Percentiles rank a stretch among this genome's conserved stretches.
These are phyloP conservation scores for Rhynchospora tenuis DNA, from an alignment of 176 grass and related monocot species.

Conservation along the genomic window DNA sequence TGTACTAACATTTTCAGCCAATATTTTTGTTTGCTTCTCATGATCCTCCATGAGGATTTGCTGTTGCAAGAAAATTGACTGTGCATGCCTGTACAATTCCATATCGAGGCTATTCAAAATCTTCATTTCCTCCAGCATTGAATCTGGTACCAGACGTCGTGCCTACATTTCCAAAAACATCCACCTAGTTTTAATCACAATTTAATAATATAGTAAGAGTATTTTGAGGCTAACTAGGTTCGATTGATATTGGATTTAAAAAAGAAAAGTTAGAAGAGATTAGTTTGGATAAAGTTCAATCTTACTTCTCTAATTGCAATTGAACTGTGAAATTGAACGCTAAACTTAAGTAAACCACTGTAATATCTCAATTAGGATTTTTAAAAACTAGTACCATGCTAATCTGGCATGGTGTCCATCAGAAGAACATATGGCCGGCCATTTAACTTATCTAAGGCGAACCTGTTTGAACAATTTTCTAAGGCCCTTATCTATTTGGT, in stretches of 20 bases:
- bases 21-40: neutral
- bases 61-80: slow-evolving; percentile 70
- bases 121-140: slow-evolving; percentile 56
- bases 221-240: neutral
- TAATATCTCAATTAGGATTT: neutral
- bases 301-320: neutral
- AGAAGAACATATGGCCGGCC: neutral
- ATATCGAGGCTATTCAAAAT: slow-evolving; percentile 72
- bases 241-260: neutral
- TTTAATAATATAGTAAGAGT: neutral
- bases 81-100: slow-evolving; percentile 79
- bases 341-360: neutral
- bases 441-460: neutral
- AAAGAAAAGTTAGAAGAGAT: neutral
- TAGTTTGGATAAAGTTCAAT: neutral
- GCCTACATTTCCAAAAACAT: slow-evolving; percentile 43
- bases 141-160: slow-evolving; percentile 43
- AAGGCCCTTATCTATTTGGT: neutral
- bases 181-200: neutral
- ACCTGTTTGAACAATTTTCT: neutral
- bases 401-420: neutral
- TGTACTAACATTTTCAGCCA: slow-evolving; percentile 38
- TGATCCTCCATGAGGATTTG: slow-evolving; percentile 17
- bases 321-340: neutral
- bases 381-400: neutral